Conservation (phyloP, 148 eudicot genomes). For the Vaccinium vitisidaea region DNA sequence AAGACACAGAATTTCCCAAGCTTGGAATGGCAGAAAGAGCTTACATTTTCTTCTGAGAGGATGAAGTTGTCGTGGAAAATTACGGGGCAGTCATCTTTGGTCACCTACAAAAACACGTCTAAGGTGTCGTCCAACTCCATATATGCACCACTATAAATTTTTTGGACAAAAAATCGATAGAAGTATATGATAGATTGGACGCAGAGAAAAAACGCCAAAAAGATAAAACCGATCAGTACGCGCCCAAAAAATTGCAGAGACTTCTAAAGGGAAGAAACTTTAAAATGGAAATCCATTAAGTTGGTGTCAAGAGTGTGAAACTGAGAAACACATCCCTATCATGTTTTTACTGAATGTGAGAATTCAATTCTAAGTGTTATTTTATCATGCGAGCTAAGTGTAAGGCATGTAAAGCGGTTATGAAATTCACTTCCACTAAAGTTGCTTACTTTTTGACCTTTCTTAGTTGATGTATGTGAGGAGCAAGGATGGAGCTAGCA, state of each 20-base stretch:
- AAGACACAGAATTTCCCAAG: too few species aligned
- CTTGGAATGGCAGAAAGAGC: conserved; percentile 8
- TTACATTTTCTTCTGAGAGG: conserved; percentile 65
- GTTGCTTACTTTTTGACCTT: too few species aligned
- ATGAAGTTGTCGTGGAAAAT: conserved; percentile 87
- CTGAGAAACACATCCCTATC: not conserved
- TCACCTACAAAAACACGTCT: conserved; percentile 61
- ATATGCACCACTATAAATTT: conserved; percentile 6
- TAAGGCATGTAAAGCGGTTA: too few species aligned
- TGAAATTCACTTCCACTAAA: too few species aligned
- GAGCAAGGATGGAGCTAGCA: too few species aligned
- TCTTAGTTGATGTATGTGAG: too few species aligned
- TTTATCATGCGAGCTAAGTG: too few species aligned
- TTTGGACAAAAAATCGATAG: not conserved
- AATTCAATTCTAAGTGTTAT: not conserved
- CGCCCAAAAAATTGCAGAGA: not conserved
- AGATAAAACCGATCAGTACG: not conserved
- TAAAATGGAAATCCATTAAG: not conserved
- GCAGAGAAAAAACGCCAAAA: not conserved
- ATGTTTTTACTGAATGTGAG: not conserved
- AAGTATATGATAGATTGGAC: not conserved
- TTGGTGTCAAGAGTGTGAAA: not conserved
- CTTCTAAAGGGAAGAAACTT: too few species aligned
- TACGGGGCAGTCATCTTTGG: conserved; percentile 76
- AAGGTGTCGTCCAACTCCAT: conserved; percentile 15